Base-by-base conservation (phyloP, 2,329 filamentous ascomycete genomes). In the Epichloe uncinata region DNA sequence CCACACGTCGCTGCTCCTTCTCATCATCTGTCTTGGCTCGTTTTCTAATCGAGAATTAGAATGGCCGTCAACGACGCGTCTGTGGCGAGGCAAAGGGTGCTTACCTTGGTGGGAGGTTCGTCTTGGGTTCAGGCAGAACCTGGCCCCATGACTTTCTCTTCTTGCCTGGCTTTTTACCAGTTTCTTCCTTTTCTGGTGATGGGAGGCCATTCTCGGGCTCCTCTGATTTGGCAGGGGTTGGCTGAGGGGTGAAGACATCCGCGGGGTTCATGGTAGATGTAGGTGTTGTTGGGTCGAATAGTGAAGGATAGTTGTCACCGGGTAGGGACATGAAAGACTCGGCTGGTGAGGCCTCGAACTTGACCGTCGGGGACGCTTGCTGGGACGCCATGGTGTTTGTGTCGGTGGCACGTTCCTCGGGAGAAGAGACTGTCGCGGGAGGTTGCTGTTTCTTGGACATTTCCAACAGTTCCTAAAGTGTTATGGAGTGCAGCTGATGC, bases 101-200 rank as follows among this genome's bases (percentile, higher is more conserved):
- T 62, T 79, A 87, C 84, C 90, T 84, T 38, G 91, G 91, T 53
- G 91, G 91, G 7, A 97, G 81, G 63, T 91, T 94, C 34, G 93
- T 97, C 78, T 96, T 97, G 42, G 93, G 93, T 63, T 94, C 87
- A 16, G 93, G 93, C 40, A 97, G 81, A 66, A 95, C 87, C 69
- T 98, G 93, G 46, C 93, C 93, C 93, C 93, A 98, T 45, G 93
- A 97, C 73, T 97, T 98, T 61, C 93, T 78, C 80, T 96, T 96
- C 80, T 96, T 96, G 36, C 77, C 71, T 1, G 78, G 75, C 72
- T 87, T 93, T 75, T 86, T 87, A 44, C 83, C 78, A 0, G 61
- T 52, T 1, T 60, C 51, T 1, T 59, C 50, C 6, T 56, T 43
- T 4, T 57, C 51, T 2, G 56, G 35, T 15, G 42, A 30, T 13